Conservation (phyloP, 139 green algal genomes). For the Coelastrella sp. region DNA sequence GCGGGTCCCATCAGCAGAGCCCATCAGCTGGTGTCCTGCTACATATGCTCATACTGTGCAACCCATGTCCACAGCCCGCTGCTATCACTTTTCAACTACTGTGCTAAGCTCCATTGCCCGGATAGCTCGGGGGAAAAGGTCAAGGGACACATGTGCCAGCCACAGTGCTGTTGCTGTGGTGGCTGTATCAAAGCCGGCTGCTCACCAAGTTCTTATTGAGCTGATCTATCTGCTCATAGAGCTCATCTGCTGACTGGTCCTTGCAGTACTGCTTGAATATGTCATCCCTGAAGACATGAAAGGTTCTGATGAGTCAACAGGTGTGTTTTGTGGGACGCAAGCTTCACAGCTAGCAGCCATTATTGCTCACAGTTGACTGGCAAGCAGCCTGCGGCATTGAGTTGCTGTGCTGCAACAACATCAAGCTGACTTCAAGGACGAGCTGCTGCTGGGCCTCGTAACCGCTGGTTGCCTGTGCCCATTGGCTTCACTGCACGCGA, state of each 20-base stretch:
- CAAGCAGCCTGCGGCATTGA: not conserved
- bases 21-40: too few species aligned
- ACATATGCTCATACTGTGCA: too few species aligned
- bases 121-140: too few species aligned
- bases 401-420: not conserved
- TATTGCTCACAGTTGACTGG: not conserved
- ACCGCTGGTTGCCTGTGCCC: not conserved
- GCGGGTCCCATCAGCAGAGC: too few species aligned
- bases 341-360: not conserved
- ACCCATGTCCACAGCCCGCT: too few species aligned
- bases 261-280: constrained; percentile 47
- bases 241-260: constrained; percentile 59
- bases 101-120: too few species aligned
- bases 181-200: not conserved
- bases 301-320: not conserved
- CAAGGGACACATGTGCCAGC: not conserved
- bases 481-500: not conserved
- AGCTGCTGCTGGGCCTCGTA: not conserved
- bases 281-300: constrained; percentile 21
- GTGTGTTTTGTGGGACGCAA: not conserved
- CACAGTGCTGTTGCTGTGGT: not conserved
- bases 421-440: not conserved
- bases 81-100: too few species aligned
- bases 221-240: constrained; percentile 57
- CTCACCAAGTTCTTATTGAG: constrained; percentile 53